Evolutionary conservation across 805 yeast species (phyloP).

Genomic region (Starmerella riodocensis): DNA sequence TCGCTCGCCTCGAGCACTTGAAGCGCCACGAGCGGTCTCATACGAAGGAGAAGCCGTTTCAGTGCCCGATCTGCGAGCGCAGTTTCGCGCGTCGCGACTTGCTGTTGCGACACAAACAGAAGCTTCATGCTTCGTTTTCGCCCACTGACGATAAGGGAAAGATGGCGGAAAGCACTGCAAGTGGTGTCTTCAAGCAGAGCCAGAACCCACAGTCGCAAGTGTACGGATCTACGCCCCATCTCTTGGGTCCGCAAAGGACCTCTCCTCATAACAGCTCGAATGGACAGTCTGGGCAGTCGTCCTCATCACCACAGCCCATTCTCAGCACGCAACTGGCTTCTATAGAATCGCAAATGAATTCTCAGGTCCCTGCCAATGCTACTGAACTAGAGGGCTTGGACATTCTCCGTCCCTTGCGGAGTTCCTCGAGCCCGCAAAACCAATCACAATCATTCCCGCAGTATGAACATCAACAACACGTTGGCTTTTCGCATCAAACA

Average conservation of each 20-base stretch:
- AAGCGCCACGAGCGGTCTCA: conserved; percentile 90
- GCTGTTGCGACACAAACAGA: conserved; percentile 83
- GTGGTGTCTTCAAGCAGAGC: neutral
- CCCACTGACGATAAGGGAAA: conserved; percentile 15
- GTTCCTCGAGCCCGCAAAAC: neutral
- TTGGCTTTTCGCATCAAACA: neutral
- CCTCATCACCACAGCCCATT: neutral
- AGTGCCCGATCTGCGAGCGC: conserved; percentile 91
- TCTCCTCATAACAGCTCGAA: too few species aligned
- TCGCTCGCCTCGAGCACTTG: conserved; percentile 88
- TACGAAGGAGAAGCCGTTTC: conserved; percentile 91
- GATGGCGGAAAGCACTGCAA: neutral
- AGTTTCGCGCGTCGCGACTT: conserved; percentile 75
- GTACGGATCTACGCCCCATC: neutral
- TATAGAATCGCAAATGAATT: neutral
- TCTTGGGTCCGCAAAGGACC: neutral
- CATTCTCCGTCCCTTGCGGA: neutral
- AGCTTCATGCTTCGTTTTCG: conserved; percentile 46
- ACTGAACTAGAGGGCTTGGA: neutral
- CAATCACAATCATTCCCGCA: neutral
- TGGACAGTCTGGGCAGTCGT: neutral
- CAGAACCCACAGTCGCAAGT: neutral
- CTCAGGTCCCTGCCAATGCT: neutral
- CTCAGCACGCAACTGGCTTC: neutral
- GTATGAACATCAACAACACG: neutral